A percentile compares a stretch with the other conserved stretches of the same genome.
These are phyloP conservation scores for Fraxinus americana DNA, from an alignment of 257 asterid species.

Conservation along the genomic window DNA sequence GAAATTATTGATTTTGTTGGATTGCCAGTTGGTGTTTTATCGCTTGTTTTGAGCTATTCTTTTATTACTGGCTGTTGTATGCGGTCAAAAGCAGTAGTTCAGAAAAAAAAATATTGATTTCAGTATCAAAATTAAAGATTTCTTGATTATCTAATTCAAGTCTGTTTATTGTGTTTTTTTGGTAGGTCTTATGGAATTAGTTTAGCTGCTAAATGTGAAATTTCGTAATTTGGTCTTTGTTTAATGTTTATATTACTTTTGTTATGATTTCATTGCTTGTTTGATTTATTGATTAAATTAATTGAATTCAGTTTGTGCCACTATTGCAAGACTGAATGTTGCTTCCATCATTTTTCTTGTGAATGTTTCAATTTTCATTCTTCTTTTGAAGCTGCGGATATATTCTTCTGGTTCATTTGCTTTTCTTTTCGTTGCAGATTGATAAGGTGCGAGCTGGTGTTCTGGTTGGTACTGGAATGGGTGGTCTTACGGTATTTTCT, in stretches of 20 bases:
- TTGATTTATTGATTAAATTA: background rate
- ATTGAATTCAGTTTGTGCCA: background rate
- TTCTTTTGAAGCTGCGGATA: background rate
- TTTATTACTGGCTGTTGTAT: background rate
- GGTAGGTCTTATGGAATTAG: background rate
- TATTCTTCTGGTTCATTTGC: background rate
- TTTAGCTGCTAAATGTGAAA: background rate
- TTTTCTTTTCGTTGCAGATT: constrained; percentile 36
- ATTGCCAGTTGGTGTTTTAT: constrained; percentile 1
- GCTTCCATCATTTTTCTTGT: background rate
- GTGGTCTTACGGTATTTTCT: constrained; percentile 47
- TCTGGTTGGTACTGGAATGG: constrained; percentile 60
- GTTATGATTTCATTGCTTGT: background rate
- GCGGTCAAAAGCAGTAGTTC: background rate
- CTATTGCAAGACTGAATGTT: background rate
- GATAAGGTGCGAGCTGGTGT: constrained; percentile 56
- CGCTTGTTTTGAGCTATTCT: background rate
- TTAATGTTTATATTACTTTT: background rate
- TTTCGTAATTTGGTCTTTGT: background rate
- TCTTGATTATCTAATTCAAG: background rate
- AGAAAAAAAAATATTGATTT: too few relatives aligned
- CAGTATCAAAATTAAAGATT: background rate
- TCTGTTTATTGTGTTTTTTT: background rate
- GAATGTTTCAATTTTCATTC: background rate
- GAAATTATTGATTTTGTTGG: constrained; percentile 4